These are phyloP conservation scores for Plasmodium ovale DNA, from an alignment of 169 alveolate genomes.

Conservation along the genomic window DNA sequence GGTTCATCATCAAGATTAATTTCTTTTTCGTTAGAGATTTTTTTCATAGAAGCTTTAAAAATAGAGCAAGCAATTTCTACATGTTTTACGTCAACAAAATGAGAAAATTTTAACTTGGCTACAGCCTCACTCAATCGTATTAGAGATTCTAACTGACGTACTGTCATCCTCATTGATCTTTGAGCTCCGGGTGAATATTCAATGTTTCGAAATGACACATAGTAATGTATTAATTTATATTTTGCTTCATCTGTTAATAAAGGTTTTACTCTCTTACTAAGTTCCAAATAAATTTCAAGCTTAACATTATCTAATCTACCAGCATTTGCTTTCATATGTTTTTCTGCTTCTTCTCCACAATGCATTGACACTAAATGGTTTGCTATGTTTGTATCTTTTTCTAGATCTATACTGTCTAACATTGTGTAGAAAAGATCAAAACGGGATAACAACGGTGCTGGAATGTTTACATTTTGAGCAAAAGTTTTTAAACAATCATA, in stretches of 20 bases:
- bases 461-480: constrained; percentile 93
- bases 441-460: constrained; percentile 97
- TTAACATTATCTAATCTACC: constrained; percentile 88
- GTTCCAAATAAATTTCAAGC: constrained; percentile 92
- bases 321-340: constrained; percentile 53
- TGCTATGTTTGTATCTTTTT: constrained; percentile 91
- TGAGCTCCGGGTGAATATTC: constrained; percentile 90
- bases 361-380: constrained; percentile 80
- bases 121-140: constrained; percentile 96
- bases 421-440: constrained; percentile 96
- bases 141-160: constrained; percentile 96
- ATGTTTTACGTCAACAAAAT: constrained; percentile 90
- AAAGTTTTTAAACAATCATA: constrained; percentile 93
- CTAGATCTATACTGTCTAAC: constrained; percentile 93
- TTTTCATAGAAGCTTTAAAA: constrained; percentile 89
- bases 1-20: constrained; percentile 76
- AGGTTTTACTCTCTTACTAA: constrained; percentile 94
- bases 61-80: constrained; percentile 95
- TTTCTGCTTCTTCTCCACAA: constrained; percentile 71
- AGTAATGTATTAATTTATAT: constrained; percentile 90
- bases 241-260: constrained; percentile 94
- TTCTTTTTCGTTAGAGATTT: constrained; percentile 81
- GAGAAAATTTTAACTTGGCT: constrained; percentile 94
- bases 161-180: constrained; percentile 95
- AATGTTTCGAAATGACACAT: constrained; percentile 92